Evolutionary conservation across 1,284 basidiomycete genomes (phyloP).

Genomic region (Malassezia slooffiae): DNA sequence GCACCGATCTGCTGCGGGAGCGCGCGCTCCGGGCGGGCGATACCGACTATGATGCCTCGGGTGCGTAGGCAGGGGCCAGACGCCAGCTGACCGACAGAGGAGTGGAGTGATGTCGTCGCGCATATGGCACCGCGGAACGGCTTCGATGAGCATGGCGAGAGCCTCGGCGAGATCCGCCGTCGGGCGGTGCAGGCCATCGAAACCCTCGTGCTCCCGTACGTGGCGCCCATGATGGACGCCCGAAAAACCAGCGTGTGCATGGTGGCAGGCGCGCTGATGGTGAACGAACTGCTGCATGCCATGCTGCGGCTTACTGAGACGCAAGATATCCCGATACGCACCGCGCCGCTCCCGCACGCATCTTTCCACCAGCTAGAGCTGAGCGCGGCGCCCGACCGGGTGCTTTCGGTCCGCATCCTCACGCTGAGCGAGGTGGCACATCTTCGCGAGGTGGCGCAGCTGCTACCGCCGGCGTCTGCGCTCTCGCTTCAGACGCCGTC

Average conservation of each 20-base stretch:
- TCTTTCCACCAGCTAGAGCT: conserved; percentile 7
- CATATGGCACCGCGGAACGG: too few relatives aligned
- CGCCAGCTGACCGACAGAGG: too few relatives aligned
- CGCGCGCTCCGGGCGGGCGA: too few relatives aligned
- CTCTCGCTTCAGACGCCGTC: neutral
- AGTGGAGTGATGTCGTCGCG: too few relatives aligned
- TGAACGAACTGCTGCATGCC: conserved; percentile 1
- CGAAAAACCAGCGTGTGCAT: too few relatives aligned
- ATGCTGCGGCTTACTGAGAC: neutral
- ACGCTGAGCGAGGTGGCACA: conserved; percentile 10
- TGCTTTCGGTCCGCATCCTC: conserved; percentile 4
- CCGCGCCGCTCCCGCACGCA: neutral
- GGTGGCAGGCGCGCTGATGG: neutral
- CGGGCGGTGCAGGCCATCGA: neutral
- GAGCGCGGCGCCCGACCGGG: neutral
- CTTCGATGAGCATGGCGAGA: too few relatives aligned
- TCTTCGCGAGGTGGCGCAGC: neutral
- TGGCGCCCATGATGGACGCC: too few relatives aligned
- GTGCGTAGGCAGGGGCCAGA: too few relatives aligned
- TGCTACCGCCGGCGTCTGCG: neutral
- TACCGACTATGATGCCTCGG: too few relatives aligned
- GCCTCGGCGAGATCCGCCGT: too few relatives aligned
- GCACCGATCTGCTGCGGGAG: too few relatives aligned
- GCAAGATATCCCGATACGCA: neutral
- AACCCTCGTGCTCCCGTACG: neutral